These are phyloP conservation scores for Apiotrichum veenhuisii DNA, from an alignment of 1,284 basidiomycete genomes.

Conservation along the genomic window DNA sequence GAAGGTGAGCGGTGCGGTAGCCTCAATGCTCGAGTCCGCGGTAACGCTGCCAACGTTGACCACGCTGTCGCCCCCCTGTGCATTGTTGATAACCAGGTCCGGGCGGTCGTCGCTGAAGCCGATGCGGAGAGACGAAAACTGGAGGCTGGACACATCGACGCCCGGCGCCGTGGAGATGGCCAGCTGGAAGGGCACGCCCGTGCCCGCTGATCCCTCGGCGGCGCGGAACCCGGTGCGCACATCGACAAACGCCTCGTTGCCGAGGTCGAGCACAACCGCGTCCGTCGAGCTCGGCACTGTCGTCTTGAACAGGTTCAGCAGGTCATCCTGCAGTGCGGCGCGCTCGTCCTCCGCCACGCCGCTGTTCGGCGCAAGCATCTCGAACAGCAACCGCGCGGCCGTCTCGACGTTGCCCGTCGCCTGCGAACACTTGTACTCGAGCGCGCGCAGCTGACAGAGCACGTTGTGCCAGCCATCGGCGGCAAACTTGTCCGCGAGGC, in stretches of 20 bases:
- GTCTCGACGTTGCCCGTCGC: constrained; percentile 69
- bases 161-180: constrained; percentile 43
- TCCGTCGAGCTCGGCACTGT: constrained; percentile 61
- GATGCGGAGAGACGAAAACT: constrained; percentile 34
- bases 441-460: constrained; percentile 64
- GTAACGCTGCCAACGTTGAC: constrained; percentile 7
- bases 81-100: constrained; percentile 22
- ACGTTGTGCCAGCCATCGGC: constrained; percentile 71
- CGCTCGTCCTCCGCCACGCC: constrained; percentile 36
- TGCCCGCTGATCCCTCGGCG: constrained; percentile 59
- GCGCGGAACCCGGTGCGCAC: constrained; percentile 58
- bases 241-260: constrained; percentile 25
- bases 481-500: constrained; percentile 78
- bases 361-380: constrained; percentile 71
- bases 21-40: background rate
- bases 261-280: constrained; percentile 60
- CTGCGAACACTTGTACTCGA: constrained; percentile 76
- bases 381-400: constrained; percentile 67
- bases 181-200: constrained; percentile 67
- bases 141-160: constrained; percentile 35
- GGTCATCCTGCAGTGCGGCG: constrained; percentile 56
- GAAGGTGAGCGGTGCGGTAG: constrained; percentile 19
- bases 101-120: constrained; percentile 40
- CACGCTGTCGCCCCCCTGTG: background rate
- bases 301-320: constrained; percentile 67